Evolutionary conservation across 495 filamentous ascomycete species (phyloP), one percentile per base, ranked within the genome.

Genomic region (Gamarada debralockiae): DNA sequence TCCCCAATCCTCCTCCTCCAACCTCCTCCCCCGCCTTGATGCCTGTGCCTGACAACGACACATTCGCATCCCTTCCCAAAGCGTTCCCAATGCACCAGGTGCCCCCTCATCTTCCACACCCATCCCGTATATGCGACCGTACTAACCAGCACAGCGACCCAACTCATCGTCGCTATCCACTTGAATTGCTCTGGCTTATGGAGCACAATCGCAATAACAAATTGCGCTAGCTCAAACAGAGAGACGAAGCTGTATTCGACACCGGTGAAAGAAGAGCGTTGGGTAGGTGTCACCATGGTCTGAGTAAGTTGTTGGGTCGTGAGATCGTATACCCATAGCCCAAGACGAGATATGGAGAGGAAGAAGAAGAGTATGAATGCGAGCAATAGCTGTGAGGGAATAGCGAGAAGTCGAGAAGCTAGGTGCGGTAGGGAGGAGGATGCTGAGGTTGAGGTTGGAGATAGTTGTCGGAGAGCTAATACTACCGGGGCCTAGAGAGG

Each of bases 271-370:
- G 66, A 70, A 2, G 69, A 69, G n/a, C 70, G 61, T 24, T 67
- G 61, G 9, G 60, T 37, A 13, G 56, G 55, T 2, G 61, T 45
- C 17, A 70, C 61, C 21, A 68, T 53, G 3, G 69, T 73, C 60
- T 75, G 72, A 31, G 68, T 70, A 8, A 75, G 59, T 36, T 73
- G 72, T 46, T 73, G 70, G 7, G 72, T 74, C 0, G 68, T 72
- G 14, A 76, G 67, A 45, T 74, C 70, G 58, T 65, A 73, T 37
- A 71, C 63, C 70, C 73, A 75, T 21, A 72, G 66, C 0, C 70
- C 72, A 9, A 73, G 62, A 6, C 73, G 70, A n/a, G 73, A 76
- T 39, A 67, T 53, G 0, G 72, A 70, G 33, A 74, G 62, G 59
- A 73, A 72, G 22, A 64, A 50, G 52, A 74, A 73, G 42, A 74